Evolutionary conservation across 148 eudicot species (phyloP).

Genomic region (Bassia scoparia): DNA sequence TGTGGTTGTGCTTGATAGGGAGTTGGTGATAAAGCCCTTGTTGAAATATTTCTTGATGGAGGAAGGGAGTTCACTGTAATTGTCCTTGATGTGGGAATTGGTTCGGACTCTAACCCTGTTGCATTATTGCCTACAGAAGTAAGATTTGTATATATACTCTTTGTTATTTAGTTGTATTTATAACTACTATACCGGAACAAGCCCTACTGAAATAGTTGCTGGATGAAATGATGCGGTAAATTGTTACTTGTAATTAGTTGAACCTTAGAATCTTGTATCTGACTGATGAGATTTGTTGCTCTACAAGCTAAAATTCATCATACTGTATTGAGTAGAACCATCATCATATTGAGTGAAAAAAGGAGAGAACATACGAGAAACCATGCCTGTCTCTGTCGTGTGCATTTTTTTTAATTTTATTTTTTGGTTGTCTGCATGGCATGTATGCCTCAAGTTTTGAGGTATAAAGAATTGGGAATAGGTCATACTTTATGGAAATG

Average conservation of each 20-base stretch:
- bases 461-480: too few relatives aligned
- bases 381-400: background rate
- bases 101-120: constrained; percentile 54
- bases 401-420: background rate
- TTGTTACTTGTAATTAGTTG: background rate
- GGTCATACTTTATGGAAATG: too few relatives aligned
- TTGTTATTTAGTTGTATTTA: too few relatives aligned
- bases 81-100: constrained; percentile 77
- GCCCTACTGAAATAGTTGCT: background rate
- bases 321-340: background rate
- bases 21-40: constrained; percentile 68
- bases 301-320: background rate
- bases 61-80: constrained; percentile 89
- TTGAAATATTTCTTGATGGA: constrained; percentile 83
- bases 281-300: background rate
- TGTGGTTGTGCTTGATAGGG: constrained; percentile 45
- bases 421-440: background rate
- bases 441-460: background rate
- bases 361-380: background rate
- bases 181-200: background rate
- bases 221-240: background rate
- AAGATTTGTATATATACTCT: constrained; percentile 3
- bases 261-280: background rate
- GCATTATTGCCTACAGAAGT: constrained; percentile 73
- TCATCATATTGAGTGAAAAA: too few relatives aligned